Conservation (phyloP, 345 rosid genomes). For the Acer negundo region DNA sequence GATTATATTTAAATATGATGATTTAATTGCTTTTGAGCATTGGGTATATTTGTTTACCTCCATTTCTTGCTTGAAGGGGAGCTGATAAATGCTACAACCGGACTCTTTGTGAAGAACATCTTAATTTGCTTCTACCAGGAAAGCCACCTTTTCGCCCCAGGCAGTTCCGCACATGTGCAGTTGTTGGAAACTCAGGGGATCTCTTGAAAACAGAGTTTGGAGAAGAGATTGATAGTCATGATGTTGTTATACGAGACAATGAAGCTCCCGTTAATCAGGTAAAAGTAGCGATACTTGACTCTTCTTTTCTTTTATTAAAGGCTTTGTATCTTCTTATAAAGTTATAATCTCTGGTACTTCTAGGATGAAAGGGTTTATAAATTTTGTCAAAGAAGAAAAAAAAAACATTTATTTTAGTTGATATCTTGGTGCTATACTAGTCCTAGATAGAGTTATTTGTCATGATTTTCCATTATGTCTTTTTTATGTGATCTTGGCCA, state of each 20-base stretch:
- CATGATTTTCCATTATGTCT: neutral
- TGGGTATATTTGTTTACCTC: conserved; percentile 1
- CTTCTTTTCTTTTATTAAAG: neutral
- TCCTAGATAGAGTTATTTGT: conserved; percentile 5
- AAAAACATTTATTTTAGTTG: neutral
- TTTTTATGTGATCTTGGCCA: conserved; percentile 9
- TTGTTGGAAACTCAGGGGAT: conserved; percentile 97
- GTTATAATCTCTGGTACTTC: neutral
- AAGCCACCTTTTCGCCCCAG: conserved; percentile 85
- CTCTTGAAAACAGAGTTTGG: conserved; percentile 84
- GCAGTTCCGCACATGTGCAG: conserved; percentile 84
- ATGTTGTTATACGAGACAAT: conserved; percentile 89
- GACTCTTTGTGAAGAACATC: conserved; percentile 87
- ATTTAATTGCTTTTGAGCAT: neutral
- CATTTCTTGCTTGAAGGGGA: conserved; percentile 58
- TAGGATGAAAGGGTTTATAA: neutral
- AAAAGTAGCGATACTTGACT: conserved; percentile 5
- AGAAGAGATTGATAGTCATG: conserved; percentile 90
- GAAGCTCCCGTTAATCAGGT: conserved; percentile 98
- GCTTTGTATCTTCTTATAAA: neutral
- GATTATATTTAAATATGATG: neutral
- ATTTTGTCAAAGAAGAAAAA: neutral
- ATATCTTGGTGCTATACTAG: neutral
- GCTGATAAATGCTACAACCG: conserved; percentile 77
- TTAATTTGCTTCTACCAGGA: conserved; percentile 78